Conservation (phyloP, 306 rosid genomes). For the Urtica urens region DNA sequence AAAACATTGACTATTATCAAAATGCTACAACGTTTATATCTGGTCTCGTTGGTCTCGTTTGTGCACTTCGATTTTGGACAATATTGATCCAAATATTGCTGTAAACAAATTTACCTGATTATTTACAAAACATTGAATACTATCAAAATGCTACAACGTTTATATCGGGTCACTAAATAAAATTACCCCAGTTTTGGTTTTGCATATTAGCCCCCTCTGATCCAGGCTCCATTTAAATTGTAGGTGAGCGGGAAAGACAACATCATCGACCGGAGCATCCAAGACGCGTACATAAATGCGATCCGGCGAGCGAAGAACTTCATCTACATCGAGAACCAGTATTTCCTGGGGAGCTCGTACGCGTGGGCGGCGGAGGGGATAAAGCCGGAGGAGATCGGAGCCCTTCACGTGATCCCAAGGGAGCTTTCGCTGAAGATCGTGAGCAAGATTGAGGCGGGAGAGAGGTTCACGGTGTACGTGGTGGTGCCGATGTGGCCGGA, state of each 20-base stretch:
- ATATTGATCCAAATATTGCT: too few relatives aligned
- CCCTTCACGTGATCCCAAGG: conserved; percentile 37
- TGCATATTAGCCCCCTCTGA: too few relatives aligned
- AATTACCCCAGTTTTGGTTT: too few relatives aligned
- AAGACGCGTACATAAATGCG: conserved; percentile 39
- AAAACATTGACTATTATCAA: too few relatives aligned
- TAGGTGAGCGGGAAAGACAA: conserved; percentile 46
- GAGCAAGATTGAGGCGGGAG: conserved; percentile 33
- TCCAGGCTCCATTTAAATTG: too few relatives aligned
- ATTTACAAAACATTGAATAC: too few relatives aligned
- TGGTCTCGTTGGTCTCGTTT: too few relatives aligned
- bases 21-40: too few relatives aligned
- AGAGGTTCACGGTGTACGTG: conserved; percentile 35
- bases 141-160: too few relatives aligned
- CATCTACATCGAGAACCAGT: conserved; percentile 42
- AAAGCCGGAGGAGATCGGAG: conserved; percentile 31
- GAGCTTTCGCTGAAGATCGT: conserved; percentile 39
- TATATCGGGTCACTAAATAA: too few relatives aligned
- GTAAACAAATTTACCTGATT: too few relatives aligned
- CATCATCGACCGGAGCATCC: conserved; percentile 43
- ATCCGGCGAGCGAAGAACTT: conserved; percentile 40
- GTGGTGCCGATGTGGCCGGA: conserved; percentile 48
- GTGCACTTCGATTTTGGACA: too few relatives aligned
- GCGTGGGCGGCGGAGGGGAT: conserved; percentile 29
- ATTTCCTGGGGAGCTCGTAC: conserved; percentile 43